These are phyloP conservation scores for Paecilomyces fulvus DNA, from an alignment of 2,329 filamentous ascomycete genomes.

Conservation along the genomic window DNA sequence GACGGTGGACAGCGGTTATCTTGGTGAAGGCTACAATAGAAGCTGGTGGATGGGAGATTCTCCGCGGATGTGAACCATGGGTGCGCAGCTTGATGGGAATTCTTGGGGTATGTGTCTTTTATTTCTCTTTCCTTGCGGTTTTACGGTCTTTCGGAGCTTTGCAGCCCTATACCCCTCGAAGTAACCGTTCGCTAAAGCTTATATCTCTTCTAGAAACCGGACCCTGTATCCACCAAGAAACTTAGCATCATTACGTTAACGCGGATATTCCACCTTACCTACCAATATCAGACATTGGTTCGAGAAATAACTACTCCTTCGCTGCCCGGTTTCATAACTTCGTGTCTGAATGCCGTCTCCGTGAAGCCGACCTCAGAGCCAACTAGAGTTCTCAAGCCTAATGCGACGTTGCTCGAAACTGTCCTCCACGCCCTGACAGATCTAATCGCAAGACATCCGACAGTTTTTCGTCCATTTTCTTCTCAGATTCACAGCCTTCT, in stretches of 20 bases:
- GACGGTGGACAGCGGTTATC: conserved; percentile 68
- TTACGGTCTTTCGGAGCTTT: neutral
- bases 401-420: conserved; percentile 52
- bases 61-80: conserved; percentile 67
- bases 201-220: conserved; percentile 54
- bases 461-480: conserved; percentile 69
- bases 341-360: conserved; percentile 58
- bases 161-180: neutral
- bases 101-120: conserved; percentile 50
- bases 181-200: neutral
- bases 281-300: conserved; percentile 71
- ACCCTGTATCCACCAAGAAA: conserved; percentile 66
- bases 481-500: conserved; percentile 58
- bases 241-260: conserved; percentile 68
- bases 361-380: conserved; percentile 38
- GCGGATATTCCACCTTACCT: conserved; percentile 74
- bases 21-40: conserved; percentile 76
- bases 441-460: conserved; percentile 71
- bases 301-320: conserved; percentile 83
- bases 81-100: conserved; percentile 66
- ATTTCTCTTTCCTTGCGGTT: neutral
- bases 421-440: conserved; percentile 63
- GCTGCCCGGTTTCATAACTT: conserved; percentile 63
- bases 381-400: conserved; percentile 24
- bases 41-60: conserved; percentile 72